A percentile compares a stretch with the other conserved stretches of the same genome.
Evolutionary conservation across 2,329 filamentous ascomycete species (phyloP).

Genomic region (Pseudogymnoascus sp.): DNA sequence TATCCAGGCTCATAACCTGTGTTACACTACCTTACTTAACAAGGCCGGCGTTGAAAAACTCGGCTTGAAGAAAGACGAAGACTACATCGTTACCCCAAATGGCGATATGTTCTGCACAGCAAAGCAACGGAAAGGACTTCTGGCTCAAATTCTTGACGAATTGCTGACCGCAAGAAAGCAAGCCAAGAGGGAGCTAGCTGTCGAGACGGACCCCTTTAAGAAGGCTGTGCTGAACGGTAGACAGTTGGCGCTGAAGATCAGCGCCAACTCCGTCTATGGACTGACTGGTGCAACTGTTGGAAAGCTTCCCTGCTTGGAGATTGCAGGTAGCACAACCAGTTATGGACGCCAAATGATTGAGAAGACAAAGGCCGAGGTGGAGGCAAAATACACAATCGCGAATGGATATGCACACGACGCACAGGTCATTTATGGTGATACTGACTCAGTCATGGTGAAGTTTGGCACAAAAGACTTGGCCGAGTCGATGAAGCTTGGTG

Average conservation of each 20-base stretch:
- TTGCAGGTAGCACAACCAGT: slow-evolving; percentile 93
- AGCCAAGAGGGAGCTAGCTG: slow-evolving; percentile 80
- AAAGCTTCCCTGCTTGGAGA: slow-evolving; percentile 88
- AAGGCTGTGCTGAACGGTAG: slow-evolving; percentile 97
- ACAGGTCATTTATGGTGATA: slow-evolving; percentile 97
- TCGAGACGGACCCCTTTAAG: slow-evolving; percentile 92
- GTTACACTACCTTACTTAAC: slow-evolving; percentile 88
- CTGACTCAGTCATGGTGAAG: slow-evolving; percentile 99
- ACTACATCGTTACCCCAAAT: slow-evolving; percentile 94
- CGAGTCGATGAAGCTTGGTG: slow-evolving; percentile 89
- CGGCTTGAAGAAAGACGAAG: slow-evolving; percentile 73
- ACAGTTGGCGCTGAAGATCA: slow-evolving; percentile 91
- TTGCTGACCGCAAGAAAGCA: slow-evolving; percentile 84
- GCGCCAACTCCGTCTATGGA: slow-evolving; percentile 96
- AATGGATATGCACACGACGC: slow-evolving; percentile 94
- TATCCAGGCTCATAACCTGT: slow-evolving; percentile 97
- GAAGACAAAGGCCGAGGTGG: slow-evolving; percentile 92
- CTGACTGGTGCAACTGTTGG: slow-evolving; percentile 92
- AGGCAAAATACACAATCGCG: slow-evolving; percentile 77
- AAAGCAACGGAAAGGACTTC: slow-evolving; percentile 81
- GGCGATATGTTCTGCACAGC: slow-evolving; percentile 85
- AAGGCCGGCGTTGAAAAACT: slow-evolving; percentile 70
- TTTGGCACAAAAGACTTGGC: slow-evolving; percentile 83
- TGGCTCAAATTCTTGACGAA: slow-evolving; percentile 94
- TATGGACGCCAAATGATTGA: slow-evolving; percentile 99